Evolutionary conservation across 352 stramenopile genomes (phyloP), one percentile per base, ranked within the genome.

Genomic region (Peronospora farinosa): DNA sequence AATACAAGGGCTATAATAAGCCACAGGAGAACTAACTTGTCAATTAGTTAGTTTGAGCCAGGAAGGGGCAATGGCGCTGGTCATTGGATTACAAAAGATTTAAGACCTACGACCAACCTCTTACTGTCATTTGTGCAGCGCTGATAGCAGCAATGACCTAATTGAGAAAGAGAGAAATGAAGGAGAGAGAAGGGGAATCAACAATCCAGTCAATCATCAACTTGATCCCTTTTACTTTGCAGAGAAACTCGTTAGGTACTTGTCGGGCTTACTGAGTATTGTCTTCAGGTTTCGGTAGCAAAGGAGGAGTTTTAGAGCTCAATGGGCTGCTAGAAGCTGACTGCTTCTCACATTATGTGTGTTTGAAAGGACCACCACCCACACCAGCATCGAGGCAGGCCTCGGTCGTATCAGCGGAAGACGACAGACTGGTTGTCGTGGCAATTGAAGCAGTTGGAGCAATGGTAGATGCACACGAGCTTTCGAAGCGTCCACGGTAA

Each of bases 401-500:
- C 41, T 83, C 63, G 21, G 45, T 74, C 2, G 65, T 67, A 49
- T 88, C 72, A 9, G 52, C 65, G 23, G 67, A 51, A 25, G 65
- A 60, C 7, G 62, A 47, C 28, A 71, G 49, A 31, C 27, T 65
- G 37, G 65, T 71, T 6, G 75, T 54, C 30, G 63, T 69, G 2
- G 33, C 21, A 40, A 33, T 41, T 32, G 50, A 17, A 32, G 47
- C 45, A 12, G 53, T 41, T 15, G 52, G 37, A 27, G 51, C 36
- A n/a, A 47, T 17, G 21, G 31, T 27, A 35, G 27, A 27, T 15
- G 33, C 30, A 23, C 60, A 54, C 0, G 70, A 86, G 35, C 63
- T 57, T 45, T 92, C 78, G 28, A 95, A 93, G 27, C 82, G 78
- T 31, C 83, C 80, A 38, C 81, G 74, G 40, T 84, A 92, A 40